Percentiles rank a stretch among this genome's conserved stretches.
phyloP scores from a whole-genome alignment of 805 yeast genomes.

The Candida tammaniensis region DNA sequence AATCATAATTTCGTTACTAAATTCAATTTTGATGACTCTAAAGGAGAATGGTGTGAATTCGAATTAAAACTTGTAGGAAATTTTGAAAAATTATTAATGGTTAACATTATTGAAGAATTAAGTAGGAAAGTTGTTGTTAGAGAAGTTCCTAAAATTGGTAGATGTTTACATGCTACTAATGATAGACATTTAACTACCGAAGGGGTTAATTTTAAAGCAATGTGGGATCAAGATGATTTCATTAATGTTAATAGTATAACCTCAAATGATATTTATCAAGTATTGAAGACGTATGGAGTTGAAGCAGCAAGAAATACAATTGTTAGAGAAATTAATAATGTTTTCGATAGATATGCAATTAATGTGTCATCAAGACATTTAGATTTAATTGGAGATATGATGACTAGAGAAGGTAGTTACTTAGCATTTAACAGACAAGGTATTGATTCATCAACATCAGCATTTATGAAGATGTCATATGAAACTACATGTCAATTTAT shows the following conservation, averaged over 20 bases:
- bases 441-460: conserved; percentile 90
- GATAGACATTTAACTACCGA: conserved; percentile 85
- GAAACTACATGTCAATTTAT: conserved; percentile 98
- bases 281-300: conserved; percentile 89
- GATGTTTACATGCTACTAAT: conserved; percentile 87
- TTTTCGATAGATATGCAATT: conserved; percentile 94
- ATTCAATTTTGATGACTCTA: conserved; percentile 85
- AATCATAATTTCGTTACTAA: conserved; percentile 70
- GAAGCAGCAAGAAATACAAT: conserved; percentile 98
- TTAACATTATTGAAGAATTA: conserved; percentile 88
- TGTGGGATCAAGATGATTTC: conserved; percentile 97
- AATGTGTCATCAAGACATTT: conserved; percentile 89
- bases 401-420: conserved; percentile 98
- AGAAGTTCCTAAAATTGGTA: conserved; percentile 85
- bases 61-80: conserved; percentile 72
- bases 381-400: conserved; percentile 96
- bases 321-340: conserved; percentile 92
- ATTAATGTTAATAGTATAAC: conserved; percentile 84
- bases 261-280: conserved; percentile 91
- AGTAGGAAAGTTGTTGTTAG: conserved; percentile 90
- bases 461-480: conserved; percentile 98
- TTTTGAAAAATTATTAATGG: conserved; percentile 93
- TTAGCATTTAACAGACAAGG: conserved; percentile 98
- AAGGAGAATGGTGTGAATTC: conserved; percentile 93
- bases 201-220: conserved; percentile 95